Conservation (phyloP, 2,329 filamentous ascomycete genomes). For the Apiospora malaysiana region DNA sequence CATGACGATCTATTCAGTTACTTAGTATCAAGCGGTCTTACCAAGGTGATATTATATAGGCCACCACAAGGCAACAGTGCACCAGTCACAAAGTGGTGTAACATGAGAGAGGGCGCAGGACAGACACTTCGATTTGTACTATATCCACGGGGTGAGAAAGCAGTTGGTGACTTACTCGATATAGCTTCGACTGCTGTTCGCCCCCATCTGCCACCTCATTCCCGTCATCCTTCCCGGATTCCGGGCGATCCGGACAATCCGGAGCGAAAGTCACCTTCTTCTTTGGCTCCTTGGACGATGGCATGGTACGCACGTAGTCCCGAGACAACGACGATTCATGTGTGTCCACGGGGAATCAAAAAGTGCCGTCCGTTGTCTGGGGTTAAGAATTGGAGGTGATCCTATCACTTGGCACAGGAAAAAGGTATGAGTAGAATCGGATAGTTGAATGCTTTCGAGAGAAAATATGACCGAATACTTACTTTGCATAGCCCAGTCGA, state of each 20-base stretch:
- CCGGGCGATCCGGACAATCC: conserved; percentile 22
- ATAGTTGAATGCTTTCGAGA: not conserved
- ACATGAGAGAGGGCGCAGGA: not conserved
- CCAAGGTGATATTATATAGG: not conserved
- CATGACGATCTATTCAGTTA: conserved; percentile 46
- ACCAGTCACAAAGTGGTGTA: not conserved
- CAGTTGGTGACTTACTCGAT: conserved; percentile 30
- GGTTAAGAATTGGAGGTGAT: not conserved
- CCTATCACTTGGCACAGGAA: not conserved
- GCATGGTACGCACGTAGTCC: not conserved
- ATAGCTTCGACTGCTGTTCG: conserved; percentile 30
- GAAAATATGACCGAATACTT: not conserved
- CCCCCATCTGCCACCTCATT: conserved; percentile 13
- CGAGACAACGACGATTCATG: conserved; percentile 6
- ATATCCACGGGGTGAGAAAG: not conserved
- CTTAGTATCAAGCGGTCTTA: not conserved
- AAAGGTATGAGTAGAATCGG: not conserved
- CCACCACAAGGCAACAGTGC: not conserved
- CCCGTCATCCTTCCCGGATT: not conserved
- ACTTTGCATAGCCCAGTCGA: not conserved
- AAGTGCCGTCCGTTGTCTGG: not conserved
- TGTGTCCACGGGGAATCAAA: not conserved
- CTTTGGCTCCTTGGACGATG: not conserved
- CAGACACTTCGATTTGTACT: not conserved
- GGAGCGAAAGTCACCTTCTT: not conserved